phyloP scores from a whole-genome alignment of 2,329 filamentous ascomycete genomes.

The Nothopassalora personata region DNA sequence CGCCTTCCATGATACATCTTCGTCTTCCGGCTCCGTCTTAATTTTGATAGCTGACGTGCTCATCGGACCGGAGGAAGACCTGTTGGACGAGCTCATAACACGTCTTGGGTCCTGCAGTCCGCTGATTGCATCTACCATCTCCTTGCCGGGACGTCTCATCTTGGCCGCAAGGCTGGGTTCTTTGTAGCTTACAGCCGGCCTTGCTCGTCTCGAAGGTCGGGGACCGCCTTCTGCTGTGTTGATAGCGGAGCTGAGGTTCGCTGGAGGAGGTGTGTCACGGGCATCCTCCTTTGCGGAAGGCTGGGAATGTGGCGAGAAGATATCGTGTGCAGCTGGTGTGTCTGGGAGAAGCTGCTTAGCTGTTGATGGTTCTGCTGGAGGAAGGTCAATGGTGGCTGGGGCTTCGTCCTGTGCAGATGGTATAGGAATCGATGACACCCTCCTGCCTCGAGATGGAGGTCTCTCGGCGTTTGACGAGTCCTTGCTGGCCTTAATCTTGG shows the following conservation, averaged over 20 bases:
- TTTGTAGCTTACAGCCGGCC: constrained; percentile 45
- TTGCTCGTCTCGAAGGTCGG: constrained; percentile 42
- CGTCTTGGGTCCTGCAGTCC: constrained; percentile 27
- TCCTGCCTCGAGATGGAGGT: constrained; percentile 26
- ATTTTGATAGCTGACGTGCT: constrained; percentile 14
- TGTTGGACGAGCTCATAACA: constrained; percentile 25
- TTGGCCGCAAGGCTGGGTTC: constrained; percentile 46
- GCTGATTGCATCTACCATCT: constrained; percentile 43
- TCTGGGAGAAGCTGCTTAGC: constrained; percentile 18
- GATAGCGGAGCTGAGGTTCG: constrained; percentile 31
- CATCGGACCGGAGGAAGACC: constrained; percentile 1
- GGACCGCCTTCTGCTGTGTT: constrained; percentile 32
- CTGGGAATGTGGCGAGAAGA: constrained; percentile 44
- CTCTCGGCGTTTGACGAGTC: constrained; percentile 10
- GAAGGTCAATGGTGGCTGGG: constrained; percentile 20
- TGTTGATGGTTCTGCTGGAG: constrained; percentile 13
- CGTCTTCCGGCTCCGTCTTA: constrained; percentile 29
- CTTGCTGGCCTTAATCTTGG: constrained; percentile 7
- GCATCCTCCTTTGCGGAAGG: constrained; percentile 30
- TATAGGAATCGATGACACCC: constrained; percentile 20
- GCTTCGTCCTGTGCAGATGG: constrained; percentile 19
- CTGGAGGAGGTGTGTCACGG: constrained; percentile 41
- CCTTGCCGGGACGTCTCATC: constrained; percentile 46
- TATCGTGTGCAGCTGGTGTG: constrained; percentile 28
- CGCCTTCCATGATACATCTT: constrained; percentile 16